Evolutionary conservation across 257 asterid genomes (phyloP), one percentile per base, ranked within the genome.

Genomic region (Solanum boliviense): DNA sequence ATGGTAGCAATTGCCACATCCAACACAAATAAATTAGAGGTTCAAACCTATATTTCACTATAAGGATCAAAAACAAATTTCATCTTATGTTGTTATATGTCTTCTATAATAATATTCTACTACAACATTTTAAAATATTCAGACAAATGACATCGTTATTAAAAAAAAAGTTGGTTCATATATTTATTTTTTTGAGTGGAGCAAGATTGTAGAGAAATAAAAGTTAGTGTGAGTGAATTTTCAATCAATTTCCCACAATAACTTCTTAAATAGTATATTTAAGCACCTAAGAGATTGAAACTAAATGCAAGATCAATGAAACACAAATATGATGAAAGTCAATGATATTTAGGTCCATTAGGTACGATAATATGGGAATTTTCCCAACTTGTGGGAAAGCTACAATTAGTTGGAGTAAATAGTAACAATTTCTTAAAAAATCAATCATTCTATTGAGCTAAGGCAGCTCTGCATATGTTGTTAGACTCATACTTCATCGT

Each of bases 401-500:
- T 44, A 72, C 10, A 34, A 34, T 73, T 44, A 27, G 10, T 81
- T 1, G 3, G 5, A 16, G 38, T 46, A 41, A 44, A 44, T 44
- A 12, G 6, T 81, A 27, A 27, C 8, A 56, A 2, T 56, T 20
- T 56, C 1, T 7, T 56, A 7, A 20, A 52, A 56, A 56, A 56
- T 56, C 11, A 56, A 20, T 20, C 5, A 56, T 20, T 56, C 65
- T 56, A 56, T 20, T 56, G 25, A 56, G 65, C 11, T 56, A 56
- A 56, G 65, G 0, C 2, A 56, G 4, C 0, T 20, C 0, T 18
- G 11, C 1, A 0, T 56, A 56, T 56, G 11, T 20, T 56, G 1
- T 20, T 56, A 7, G 23, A 52, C 62, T 52, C 1, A 52, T 52
- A 52, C 23, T 2, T 52, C 23, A 52, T 16, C 9, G 3, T 16